These are phyloP conservation scores for Phytophthora litchii DNA, from an alignment of 352 stramenopile species.

Conservation along the genomic window DNA sequence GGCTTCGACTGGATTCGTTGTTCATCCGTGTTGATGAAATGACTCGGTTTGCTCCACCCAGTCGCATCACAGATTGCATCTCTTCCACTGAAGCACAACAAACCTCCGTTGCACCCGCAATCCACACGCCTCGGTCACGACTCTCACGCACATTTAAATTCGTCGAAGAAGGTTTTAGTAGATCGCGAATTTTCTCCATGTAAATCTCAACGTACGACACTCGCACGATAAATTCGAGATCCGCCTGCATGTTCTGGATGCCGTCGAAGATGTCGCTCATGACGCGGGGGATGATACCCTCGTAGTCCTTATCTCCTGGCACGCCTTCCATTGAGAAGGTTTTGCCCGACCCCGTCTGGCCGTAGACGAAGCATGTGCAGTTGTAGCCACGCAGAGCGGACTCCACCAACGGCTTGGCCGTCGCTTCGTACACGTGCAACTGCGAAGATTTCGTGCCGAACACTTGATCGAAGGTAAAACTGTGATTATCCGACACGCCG, in stretches of 20 bases:
- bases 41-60: slow-evolving; percentile 91
- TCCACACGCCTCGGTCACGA: slow-evolving; percentile 63
- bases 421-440: slow-evolving; percentile 67
- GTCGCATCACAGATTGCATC: slow-evolving; percentile 89
- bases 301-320: slow-evolving; percentile 64
- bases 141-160: slow-evolving; percentile 73
- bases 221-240: slow-evolving; percentile 93
- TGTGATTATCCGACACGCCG: slow-evolving; percentile 42
- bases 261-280: slow-evolving; percentile 74
- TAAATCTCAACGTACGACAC: slow-evolving; percentile 99
- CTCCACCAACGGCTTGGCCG: slow-evolving; percentile 65
- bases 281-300: slow-evolving; percentile 77
- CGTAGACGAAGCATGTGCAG: slow-evolving; percentile 93
- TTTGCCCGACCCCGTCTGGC: slow-evolving; percentile 92
- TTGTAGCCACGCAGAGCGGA: slow-evolving; percentile 85
- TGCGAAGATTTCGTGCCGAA: slow-evolving; percentile 64
- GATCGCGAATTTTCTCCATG: slow-evolving; percentile 98
- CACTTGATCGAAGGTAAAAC: slow-evolving; percentile 81
- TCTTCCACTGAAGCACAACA: slow-evolving; percentile 63
- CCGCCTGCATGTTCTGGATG: slow-evolving; percentile 70
- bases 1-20: slow-evolving; percentile 88
- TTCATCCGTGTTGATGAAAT: slow-evolving; percentile 93
- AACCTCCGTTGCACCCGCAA: slow-evolving; percentile 65
- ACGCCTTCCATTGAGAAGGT: slow-evolving; percentile 93
- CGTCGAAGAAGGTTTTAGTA: slow-evolving; percentile 78